These are phyloP conservation scores for Udeniomyces megalosporus DNA, from an alignment of 768 basidiomycete genomes.

Conservation along the genomic window DNA sequence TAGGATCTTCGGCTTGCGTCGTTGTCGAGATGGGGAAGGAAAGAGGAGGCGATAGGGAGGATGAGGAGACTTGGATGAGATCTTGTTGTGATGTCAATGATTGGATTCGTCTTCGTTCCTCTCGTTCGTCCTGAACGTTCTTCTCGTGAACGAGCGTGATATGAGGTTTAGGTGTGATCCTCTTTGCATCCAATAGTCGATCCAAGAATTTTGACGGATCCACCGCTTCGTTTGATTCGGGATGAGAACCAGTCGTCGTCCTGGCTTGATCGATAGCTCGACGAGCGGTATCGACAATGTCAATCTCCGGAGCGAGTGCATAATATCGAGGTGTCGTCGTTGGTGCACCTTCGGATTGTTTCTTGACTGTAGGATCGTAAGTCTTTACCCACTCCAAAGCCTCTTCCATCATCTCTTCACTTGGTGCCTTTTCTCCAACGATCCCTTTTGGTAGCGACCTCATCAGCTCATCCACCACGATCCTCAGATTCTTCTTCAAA, in stretches of 20 bases:
- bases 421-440: constrained; percentile 39
- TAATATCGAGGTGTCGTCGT: constrained; percentile 47
- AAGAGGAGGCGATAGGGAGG: too few relatives aligned
- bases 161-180: constrained; percentile 53
- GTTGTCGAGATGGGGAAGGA: too few relatives aligned
- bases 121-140: neutral
- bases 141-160: constrained; percentile 70
- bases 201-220: constrained; percentile 35
- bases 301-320: constrained; percentile 57
- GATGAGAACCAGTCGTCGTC: too few relatives aligned
- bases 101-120: too few relatives aligned
- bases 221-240: neutral
- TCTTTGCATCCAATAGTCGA: constrained; percentile 33
- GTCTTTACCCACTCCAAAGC: constrained; percentile 34
- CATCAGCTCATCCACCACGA: constrained; percentile 48
- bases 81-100: too few relatives aligned
- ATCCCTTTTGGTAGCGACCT: constrained; percentile 38
- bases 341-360: constrained; percentile 17
- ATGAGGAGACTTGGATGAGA: too few relatives aligned
- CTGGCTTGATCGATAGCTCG: too few relatives aligned
- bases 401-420: constrained; percentile 41
- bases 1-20: too few relatives aligned
- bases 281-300: constrained; percentile 40
- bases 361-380: constrained; percentile 33
- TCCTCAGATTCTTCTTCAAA: constrained; percentile 50